Evolutionary conservation across 306 rosid genomes (phyloP).

Genomic region (Vigna nakashimae): DNA sequence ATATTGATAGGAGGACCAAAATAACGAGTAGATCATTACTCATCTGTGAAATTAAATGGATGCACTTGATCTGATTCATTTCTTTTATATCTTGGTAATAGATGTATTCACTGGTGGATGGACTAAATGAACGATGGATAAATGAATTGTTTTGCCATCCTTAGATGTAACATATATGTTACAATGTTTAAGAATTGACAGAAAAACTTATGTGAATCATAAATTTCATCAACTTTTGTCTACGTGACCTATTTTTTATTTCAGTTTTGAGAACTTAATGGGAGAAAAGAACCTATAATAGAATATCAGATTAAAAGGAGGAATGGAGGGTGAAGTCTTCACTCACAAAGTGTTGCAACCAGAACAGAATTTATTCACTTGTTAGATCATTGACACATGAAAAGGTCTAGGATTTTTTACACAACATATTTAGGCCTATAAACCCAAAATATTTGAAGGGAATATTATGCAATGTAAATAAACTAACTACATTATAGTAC

Average conservation of each 20-base stretch:
- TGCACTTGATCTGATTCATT: too few species aligned
- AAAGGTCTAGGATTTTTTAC: conserved; percentile 14
- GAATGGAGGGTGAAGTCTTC: background rate
- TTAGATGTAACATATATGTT: background rate
- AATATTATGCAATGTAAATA: conserved; percentile 22
- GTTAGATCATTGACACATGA: conserved; percentile 8
- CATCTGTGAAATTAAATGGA: too few species aligned
- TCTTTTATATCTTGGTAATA: too few species aligned
- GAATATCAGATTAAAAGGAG: background rate
- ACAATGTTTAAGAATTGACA: background rate
- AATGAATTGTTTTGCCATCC: too few species aligned
- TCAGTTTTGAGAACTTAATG: conserved; percentile 30
- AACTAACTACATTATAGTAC: conserved; percentile 9
- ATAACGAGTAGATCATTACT: too few species aligned
- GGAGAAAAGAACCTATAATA: conserved; percentile 2
- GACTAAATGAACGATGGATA: too few species aligned
- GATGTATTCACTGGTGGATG: too few species aligned
- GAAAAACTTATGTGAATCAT: conserved; percentile 28
- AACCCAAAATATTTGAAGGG: conserved; percentile 1
- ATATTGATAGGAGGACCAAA: too few species aligned
- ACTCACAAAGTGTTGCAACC: conserved; percentile 26
- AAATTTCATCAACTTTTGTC: conserved; percentile 31
- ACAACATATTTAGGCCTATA: conserved; percentile 23
- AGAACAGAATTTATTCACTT: conserved; percentile 23
- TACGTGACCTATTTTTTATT: background rate